Evolutionary conservation across 306 rosid genomes (phyloP), one percentile per base, ranked within the genome.

Genomic region (Lathyrus aphaca): DNA sequence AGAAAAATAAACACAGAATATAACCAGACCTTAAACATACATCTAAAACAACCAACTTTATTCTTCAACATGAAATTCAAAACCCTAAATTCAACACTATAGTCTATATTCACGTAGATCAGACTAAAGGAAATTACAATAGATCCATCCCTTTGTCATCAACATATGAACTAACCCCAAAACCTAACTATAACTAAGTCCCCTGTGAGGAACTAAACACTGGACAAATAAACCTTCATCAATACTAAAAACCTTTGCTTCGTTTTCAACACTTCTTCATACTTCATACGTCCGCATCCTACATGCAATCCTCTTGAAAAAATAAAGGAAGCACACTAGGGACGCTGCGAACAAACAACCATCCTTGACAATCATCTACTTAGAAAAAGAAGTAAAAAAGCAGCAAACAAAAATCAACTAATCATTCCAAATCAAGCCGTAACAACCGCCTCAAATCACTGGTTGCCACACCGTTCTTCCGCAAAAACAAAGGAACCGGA

Each of bases 271-370:
- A 10, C 13, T 80, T 66, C 51, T 40, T 46, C 53, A 40, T 9
- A 40, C 44, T 44, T 77, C 64, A 73, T 43, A 37, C 39, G 82
- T 65, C 57, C 74, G 74, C 50, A 44, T 81, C 74, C 83, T 54
- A 60, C 69, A 68, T 69, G 43, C 67, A 73, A 66, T 83, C 97
- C 96, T 83, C 91, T 75, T 86, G 89, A 80, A 83, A 91, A 91
- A 88, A 86, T 88, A 85, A 85, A 80, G 96, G 92, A 83, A 75
- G 86, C 83, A 35, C 71, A 78, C 14, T 68, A 75, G 83, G 68
- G 84, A 62, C 66, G 48, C 55, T n/a, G 42, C 79, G 76, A 79
- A 60, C 85, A 69, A 68, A 32, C 35, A 23, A 5, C 30, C 15
- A 46, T n/a, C 37, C 30, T 40, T 0, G 17, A 18, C 3, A 42